Evolutionary conservation across 2,329 filamentous ascomycete species (phyloP), one percentile per base, ranked within the genome.

Genomic region (Fusarium pilosicola): DNA sequence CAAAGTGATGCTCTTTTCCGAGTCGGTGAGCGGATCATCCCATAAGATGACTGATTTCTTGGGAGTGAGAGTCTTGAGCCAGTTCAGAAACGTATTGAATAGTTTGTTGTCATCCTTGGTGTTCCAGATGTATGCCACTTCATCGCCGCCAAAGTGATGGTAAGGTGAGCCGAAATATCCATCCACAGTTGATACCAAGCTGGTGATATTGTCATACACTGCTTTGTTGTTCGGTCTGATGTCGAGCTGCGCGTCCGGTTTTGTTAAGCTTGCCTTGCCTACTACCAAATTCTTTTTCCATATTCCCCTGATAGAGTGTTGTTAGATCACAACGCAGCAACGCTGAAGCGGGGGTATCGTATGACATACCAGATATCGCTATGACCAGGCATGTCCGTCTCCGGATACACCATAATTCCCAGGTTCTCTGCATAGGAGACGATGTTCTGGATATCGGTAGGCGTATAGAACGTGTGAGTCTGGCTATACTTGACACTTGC

Each of bases 321-420:
- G 3, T 61, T 14, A 68, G 51, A 26, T 22, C 5, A 20, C 4
- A 4, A 7, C 18, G 1, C 3, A 2, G 22, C 7, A 14, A 14
- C 1, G 7, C 1, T 7, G 4, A 22, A 32, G 11, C 5, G 5
- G 5, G 4, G 2, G 3, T 5, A 10, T 15, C 5, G 8, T 5
- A 9, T 5, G 30, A 38, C 44, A 5, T 65, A 67, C 65, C 55
- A 68, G 15, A 68, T 68, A 14, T 68, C 65, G 5, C 46, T 54
- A 6, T 68, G 65, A 0, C 65, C 65, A 44, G 65, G 65, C 64
- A 68, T 62, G 14, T 68, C 65, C 2, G 65, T 68, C 26, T 68
- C 65, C 0, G 65, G 65, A 44, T 62, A 68, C 2, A 68, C 65
- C 17, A 32, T 22, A 7, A 68, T 63, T 0, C 48, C 65, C 8